Evolutionary conservation across 2,329 filamentous ascomycete species (phyloP), one percentile per base, ranked within the genome.

Genomic region (Aphanoascus verrucosus): DNA sequence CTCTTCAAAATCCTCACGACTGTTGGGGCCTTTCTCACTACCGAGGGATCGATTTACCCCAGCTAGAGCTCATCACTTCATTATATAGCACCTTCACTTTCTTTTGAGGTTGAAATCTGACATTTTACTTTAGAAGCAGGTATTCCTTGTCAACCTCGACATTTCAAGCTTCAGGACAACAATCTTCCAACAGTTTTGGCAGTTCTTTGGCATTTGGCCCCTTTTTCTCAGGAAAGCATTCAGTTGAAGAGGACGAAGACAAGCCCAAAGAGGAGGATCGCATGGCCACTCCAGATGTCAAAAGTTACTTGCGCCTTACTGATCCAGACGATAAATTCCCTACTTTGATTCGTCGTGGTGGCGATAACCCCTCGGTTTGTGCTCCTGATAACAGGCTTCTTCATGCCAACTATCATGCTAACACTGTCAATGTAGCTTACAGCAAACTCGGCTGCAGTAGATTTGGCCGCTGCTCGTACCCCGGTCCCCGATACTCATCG

Each of bases 61-160:
- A 12, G 3, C 17, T 45, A n/a, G 38, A 4, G 4, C 5, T n/a
- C 19, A 41, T 41, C 38, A 44, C n/a, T 12, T 37, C 14, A 15
- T 31, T 12, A 8, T 38, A 3, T 20, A 20, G 15, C 14, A n/a
- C 14, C 37, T 23, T 45, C 35, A 45, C 41, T 49, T 55, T 46
- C 5, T n/a, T 35, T 34, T 37, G n/a, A 45, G 34, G 19, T 9
- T 47, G 19, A 53, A 9, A 11, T 14, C 14, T 53, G 17, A 34
- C 8, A 14, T 23, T 28, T 5, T 20, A 15, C 12, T 49, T 44
- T 44, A 58, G 61, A 56, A 94, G 95, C 67, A 85, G 91, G 59
- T 94, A 94, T 70, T 96, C 91, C 3, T 90, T 96, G 86, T 91
- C 91, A 32, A 86, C 91, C 49, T 88, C 63, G 34, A 68, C 66